Evolutionary conservation across 1,139 yeast species (phyloP).

Genomic region (Suhomyces terraborum): DNA sequence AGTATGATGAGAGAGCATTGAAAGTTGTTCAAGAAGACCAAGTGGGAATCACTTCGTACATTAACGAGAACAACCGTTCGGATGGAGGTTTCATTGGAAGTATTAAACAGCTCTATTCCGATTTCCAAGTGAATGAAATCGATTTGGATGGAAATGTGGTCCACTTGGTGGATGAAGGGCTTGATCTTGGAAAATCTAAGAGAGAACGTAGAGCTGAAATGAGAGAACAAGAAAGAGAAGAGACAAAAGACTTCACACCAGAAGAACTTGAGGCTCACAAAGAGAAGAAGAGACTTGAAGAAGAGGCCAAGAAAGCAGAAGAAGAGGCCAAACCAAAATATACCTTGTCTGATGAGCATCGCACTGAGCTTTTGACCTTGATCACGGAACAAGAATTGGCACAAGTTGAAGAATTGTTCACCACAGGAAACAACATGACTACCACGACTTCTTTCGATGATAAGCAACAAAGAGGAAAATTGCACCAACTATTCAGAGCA

Average conservation of each 20-base stretch:
- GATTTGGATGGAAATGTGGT: slow-evolving; percentile 67
- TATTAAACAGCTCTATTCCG: slow-evolving; percentile 89
- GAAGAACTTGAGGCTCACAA: slow-evolving; percentile 39
- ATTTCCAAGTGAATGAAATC: slow-evolving; percentile 90
- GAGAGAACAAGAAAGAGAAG: slow-evolving; percentile 43
- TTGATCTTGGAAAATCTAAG: slow-evolving; percentile 52
- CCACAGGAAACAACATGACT: slow-evolving; percentile 60
- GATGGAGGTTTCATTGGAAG: slow-evolving; percentile 72
- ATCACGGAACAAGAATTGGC: slow-evolving; percentile 63
- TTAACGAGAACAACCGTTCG: slow-evolving; percentile 45
- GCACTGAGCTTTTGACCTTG: slow-evolving; percentile 47
- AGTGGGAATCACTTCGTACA: slow-evolving; percentile 81
- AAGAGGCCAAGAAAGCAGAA: slow-evolving; percentile 24
- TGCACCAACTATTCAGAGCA: slow-evolving; percentile 75
- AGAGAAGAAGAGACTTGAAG: slow-evolving; percentile 29
- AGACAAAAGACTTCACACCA: slow-evolving; percentile 35
- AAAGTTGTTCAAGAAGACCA: slow-evolving; percentile 56
- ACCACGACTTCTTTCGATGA: slow-evolving; percentile 62
- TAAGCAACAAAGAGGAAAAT: slow-evolving; percentile 68
- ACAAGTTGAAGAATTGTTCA: slow-evolving; percentile 55
- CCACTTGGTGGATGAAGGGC: slow-evolving; percentile 74
- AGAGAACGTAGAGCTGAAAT: slow-evolving; percentile 53
- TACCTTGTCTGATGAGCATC: slow-evolving; percentile 48
- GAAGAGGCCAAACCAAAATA: slow-evolving; percentile 41
- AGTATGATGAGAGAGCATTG: slow-evolving; percentile 15